phyloP scores from a whole-genome alignment of 805 yeast genomes.

The Yamadazyma nakazawae region DNA sequence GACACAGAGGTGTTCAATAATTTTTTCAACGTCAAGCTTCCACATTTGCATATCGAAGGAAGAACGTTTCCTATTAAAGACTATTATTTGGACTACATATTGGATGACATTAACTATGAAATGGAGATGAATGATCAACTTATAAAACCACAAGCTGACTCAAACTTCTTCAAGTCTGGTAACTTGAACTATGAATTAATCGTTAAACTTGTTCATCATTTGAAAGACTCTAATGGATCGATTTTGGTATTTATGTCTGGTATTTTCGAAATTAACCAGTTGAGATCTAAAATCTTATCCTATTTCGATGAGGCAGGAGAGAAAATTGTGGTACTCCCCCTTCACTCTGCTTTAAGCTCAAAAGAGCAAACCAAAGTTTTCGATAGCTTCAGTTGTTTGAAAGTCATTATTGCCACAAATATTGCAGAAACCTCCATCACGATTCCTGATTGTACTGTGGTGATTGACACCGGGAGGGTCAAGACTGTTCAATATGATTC shows the following conservation, averaged over 20 bases:
- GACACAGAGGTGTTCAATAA: slow-evolving; percentile 62
- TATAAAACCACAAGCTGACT: slow-evolving; percentile 58
- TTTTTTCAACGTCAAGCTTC: slow-evolving; percentile 54
- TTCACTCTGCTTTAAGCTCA: slow-evolving; percentile 85
- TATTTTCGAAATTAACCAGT: slow-evolving; percentile 73
- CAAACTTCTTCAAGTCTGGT: slow-evolving; percentile 62
- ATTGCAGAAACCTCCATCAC: slow-evolving; percentile 98
- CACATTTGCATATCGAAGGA: slow-evolving; percentile 83
- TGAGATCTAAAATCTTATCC: slow-evolving; percentile 18
- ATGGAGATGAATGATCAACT: slow-evolving; percentile 42
- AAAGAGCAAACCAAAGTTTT: slow-evolving; percentile 81
- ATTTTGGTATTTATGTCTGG: slow-evolving; percentile 88
- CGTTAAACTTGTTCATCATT: slow-evolving; percentile 34
- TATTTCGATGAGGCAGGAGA: slow-evolving; percentile 10
- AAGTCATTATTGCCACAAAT: slow-evolving; percentile 85
- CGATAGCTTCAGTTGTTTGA: slow-evolving; percentile 55
- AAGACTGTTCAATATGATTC: slow-evolving; percentile 74
- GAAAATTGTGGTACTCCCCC: slow-evolving; percentile 53
- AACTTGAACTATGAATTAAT: slow-evolving; percentile 74
- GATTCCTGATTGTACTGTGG: slow-evolving; percentile 91
- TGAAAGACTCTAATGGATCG: slow-evolving; percentile 53
- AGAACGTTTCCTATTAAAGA: slow-evolving; percentile 90
- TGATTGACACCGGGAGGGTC: slow-evolving; percentile 83
- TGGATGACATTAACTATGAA: slow-evolving; percentile 55
- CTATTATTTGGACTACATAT: slow-evolving; percentile 63